Evolutionary conservation across 495 filamentous ascomycete genomes (phyloP), one percentile per base, ranked within the genome.

Genomic region (Xylaria castorea): DNA sequence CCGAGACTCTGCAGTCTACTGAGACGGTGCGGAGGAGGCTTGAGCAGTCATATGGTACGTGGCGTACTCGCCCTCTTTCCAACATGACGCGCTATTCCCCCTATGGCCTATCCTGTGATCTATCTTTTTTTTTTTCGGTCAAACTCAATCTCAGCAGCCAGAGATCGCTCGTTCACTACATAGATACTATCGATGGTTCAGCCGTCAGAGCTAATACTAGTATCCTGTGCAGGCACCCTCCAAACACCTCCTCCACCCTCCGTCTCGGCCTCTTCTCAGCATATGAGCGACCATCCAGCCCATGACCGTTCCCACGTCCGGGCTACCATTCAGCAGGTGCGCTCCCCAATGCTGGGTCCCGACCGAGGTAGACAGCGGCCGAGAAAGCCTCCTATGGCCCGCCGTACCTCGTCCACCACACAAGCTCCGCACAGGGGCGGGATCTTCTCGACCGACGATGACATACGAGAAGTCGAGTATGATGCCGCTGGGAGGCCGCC

Each of bases 391-490:
- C 78, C 86, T 30, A 88, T 94, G 81, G 78, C 88, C 55, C 91
- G 93, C 66, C 88, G 93, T 61, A 85, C 90, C 73, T 93, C 94
- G 38, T 92, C 92, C n/a, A 91, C 90, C 75, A 86, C 90, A 11
- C 87, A 89, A 71, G 86, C 88, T 20, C 94, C 93, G 22, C 90
- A 95, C 74, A 91, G 91, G 73, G 92, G 94, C 18, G 93, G 94
- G 78, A 89, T 93, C 73, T 99, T 98, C 81, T 97, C 95, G 11
- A 94, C 93, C 27, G 96, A 99, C 76, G 96, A 99, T 80, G 94
- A 93, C 79, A 87, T 91, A 30, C 86, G 89, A 60, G 96, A 99
- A 81, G 90, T 97, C 34, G 92, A 96, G 77, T 85, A 81, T 38
- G 90, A 90, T 72, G 73, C 79, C 50, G 78, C 71, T 44, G 80